Evolutionary conservation across 257 asterid genomes (phyloP).

Genomic region (Forsythia suspensa): DNA sequence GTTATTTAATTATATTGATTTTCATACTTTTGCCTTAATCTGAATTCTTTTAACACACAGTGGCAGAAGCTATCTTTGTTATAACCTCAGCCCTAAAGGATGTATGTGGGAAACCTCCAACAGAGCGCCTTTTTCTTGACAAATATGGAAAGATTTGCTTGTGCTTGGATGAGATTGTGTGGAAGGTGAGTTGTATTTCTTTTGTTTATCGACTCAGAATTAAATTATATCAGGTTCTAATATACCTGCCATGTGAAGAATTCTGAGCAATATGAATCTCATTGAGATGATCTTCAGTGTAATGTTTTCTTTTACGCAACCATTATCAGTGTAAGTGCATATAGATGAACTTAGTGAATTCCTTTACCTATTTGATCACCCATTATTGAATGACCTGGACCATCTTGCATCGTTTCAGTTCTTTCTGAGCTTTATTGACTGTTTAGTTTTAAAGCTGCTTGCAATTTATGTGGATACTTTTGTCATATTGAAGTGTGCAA

Average conservation of each 20-base stretch:
- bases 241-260: neutral
- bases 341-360: neutral
- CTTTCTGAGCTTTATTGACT: neutral
- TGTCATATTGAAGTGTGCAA: neutral
- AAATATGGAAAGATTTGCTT: slow-evolving; percentile 93
- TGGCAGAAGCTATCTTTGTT: slow-evolving; percentile 84
- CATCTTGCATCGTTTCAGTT: neutral
- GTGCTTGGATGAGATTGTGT: slow-evolving; percentile 96
- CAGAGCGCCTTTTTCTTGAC: slow-evolving; percentile 91
- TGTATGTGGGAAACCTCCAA: slow-evolving; percentile 88
- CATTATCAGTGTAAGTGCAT: neutral
- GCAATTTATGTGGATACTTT: neutral
- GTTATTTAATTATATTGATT: neutral
- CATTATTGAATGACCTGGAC: neutral
- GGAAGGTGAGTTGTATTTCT: slow-evolving; percentile 60
- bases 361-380: neutral
- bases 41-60: slow-evolving; percentile 29
- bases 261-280: neutral
- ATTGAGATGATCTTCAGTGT: neutral
- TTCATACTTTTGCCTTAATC: slow-evolving; percentile 3
- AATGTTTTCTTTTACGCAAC: neutral
- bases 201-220: neutral
- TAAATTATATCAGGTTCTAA: neutral
- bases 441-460: neutral
- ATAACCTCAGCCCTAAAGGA: slow-evolving; percentile 92